phyloP scores from a whole-genome alignment of 2,329 filamentous ascomycete genomes.

The Raffaelea albimanens region DNA sequence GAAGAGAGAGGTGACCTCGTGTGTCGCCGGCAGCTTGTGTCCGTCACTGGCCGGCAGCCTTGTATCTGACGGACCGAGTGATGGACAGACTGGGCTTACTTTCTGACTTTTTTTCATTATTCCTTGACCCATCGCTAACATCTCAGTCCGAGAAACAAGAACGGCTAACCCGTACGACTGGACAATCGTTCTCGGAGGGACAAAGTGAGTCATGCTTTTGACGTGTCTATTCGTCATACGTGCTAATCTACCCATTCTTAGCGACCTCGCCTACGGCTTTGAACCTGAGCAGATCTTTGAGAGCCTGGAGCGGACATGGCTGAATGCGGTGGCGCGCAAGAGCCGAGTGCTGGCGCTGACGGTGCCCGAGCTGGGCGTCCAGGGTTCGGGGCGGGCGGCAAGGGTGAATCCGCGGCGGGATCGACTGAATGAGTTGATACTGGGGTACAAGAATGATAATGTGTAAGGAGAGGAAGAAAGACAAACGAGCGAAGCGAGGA shows the following conservation, averaged over 20 bases:
- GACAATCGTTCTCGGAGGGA: conserved; percentile 55
- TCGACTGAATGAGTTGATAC: conserved; percentile 27
- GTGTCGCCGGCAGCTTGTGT: too few relatives aligned
- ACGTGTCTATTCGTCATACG: neutral
- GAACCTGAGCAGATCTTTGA: conserved; percentile 33
- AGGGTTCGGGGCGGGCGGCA: conserved; percentile 26
- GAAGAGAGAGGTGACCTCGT: too few relatives aligned
- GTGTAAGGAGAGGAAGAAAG: too few relatives aligned
- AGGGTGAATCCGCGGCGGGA: conserved; percentile 28
- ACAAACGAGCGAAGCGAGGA: neutral
- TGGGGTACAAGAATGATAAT: conserved; percentile 33
- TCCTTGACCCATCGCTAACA: neutral
- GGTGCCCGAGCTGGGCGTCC: conserved; percentile 40
- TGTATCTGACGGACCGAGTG: too few relatives aligned
- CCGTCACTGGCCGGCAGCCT: too few relatives aligned
- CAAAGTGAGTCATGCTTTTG: conserved; percentile 37
- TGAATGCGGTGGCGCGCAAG: conserved; percentile 35
- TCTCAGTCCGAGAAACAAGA: neutral
- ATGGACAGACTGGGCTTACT: too few relatives aligned
- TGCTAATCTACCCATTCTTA: conserved; percentile 5
- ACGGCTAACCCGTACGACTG: conserved; percentile 38
- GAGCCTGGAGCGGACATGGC: conserved; percentile 40
- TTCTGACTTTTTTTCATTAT: neutral
- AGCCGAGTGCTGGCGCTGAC: conserved; percentile 54
- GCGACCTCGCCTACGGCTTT: conserved; percentile 38